phyloP scores from a whole-genome alignment of 306 rosid species.

The Benincasa hispida region DNA sequence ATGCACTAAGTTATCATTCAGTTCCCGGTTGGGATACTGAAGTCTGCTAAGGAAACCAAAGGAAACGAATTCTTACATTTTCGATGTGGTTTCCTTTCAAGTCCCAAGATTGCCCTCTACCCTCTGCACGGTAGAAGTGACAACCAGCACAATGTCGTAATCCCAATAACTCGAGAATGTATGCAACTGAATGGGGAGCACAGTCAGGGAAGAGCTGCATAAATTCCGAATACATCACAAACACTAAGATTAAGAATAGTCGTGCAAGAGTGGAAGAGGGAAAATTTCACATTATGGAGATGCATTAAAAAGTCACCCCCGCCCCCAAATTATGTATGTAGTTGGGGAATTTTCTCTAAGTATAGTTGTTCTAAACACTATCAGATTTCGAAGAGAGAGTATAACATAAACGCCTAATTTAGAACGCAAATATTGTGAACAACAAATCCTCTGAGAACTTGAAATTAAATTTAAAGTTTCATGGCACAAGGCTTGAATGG shows the following conservation, averaged over 20 bases:
- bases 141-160: constrained; percentile 87
- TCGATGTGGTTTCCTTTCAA: constrained; percentile 72
- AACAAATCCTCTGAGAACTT: too few species aligned
- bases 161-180: constrained; percentile 62
- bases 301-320: neutral
- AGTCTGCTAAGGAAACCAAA: neutral
- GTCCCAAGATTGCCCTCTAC: constrained; percentile 74
- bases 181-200: constrained; percentile 74
- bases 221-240: constrained; percentile 1
- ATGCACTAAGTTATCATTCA: neutral
- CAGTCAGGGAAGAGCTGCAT: constrained; percentile 93
- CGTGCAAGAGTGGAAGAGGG: neutral
- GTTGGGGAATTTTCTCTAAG: too few species aligned
- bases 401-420: neutral
- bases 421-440: neutral
- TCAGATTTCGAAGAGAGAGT: too few species aligned
- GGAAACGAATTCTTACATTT: constrained; percentile 37
- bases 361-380: too few species aligned
- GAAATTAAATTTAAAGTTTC: too few species aligned
- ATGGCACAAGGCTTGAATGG: too few species aligned
- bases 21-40: neutral
- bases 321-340: too few species aligned
- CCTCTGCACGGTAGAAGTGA: constrained; percentile 82
- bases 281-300: neutral
- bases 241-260: neutral